phyloP scores from a whole-genome alignment of 1,284 basidiomycete genomes.

The Trametes versicolor region DNA sequence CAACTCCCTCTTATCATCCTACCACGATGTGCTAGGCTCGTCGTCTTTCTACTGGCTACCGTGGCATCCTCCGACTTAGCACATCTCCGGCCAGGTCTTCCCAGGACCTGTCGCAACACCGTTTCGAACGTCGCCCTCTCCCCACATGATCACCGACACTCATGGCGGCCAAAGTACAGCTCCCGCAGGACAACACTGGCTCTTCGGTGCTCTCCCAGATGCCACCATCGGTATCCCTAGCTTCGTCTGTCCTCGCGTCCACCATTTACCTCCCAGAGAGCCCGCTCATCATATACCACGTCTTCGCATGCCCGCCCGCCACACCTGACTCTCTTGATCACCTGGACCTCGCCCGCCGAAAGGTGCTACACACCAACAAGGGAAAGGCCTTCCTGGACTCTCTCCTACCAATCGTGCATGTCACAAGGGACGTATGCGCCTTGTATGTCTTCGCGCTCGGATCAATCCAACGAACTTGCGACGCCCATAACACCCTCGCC shows the following conservation, averaged over 20 bases:
- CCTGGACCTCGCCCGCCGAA: conserved; percentile 65
- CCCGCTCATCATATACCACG: conserved; percentile 55
- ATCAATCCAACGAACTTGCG: conserved; percentile 45
- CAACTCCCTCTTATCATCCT: conserved; percentile 25
- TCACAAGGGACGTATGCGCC: conserved; percentile 49
- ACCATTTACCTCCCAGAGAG: conserved; percentile 48
- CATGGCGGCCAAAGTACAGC: conserved; percentile 43
- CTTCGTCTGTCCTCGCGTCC: conserved; percentile 49
- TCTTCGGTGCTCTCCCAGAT: conserved; percentile 43
- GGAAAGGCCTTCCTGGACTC: conserved; percentile 54
- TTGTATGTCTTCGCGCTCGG: conserved; percentile 67
- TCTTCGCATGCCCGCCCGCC: conserved; percentile 48
- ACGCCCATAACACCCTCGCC: conserved; percentile 46
- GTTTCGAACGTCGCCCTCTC: background rate
- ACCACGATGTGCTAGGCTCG: conserved; percentile 29
- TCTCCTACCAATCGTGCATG: conserved; percentile 59
- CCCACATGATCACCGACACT: conserved; percentile 20
- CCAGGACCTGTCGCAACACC: conserved; percentile 3
- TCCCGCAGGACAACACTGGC: conserved; percentile 46
- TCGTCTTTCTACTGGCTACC: background rate
- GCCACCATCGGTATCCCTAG: conserved; percentile 46
- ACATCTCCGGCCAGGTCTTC: conserved; percentile 5
- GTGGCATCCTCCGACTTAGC: conserved; percentile 8
- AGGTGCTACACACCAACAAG: conserved; percentile 52
- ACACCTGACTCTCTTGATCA: conserved; percentile 47